These are phyloP conservation scores for Xylaria flabelliformis DNA, from an alignment of 495 filamentous ascomycete genomes.

Conservation along the genomic window DNA sequence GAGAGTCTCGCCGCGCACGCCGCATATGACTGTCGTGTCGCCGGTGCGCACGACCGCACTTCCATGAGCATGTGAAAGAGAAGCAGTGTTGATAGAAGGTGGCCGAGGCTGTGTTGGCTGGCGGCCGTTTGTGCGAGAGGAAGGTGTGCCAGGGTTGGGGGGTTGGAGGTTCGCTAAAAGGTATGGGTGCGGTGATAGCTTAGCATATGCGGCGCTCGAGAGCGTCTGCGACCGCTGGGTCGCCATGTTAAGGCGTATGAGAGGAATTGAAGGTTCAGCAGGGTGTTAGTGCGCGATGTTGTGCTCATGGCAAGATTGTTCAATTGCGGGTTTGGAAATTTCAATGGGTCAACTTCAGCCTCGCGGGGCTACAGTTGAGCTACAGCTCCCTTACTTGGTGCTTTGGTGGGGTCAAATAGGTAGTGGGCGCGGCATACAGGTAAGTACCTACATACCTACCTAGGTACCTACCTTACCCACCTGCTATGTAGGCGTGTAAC, in stretches of 20 bases:
- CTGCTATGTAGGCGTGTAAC: neutral
- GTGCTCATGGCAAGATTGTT: neutral
- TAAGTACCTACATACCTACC: too few relatives aligned
- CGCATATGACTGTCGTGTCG: constrained; percentile 91
- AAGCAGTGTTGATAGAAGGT: constrained; percentile 74
- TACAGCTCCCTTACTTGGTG: neutral
- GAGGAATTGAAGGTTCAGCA: constrained; percentile 3
- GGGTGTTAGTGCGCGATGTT: constrained; percentile 17
- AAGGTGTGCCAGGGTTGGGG: constrained; percentile 41
- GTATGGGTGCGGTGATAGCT: constrained; percentile 85
- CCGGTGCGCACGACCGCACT: constrained; percentile 86
- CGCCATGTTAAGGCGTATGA: constrained; percentile 33
- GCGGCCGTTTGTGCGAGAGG: constrained; percentile 80
- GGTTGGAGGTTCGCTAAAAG: constrained; percentile 84
- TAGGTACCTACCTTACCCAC: too few relatives aligned
- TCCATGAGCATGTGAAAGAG: constrained; percentile 85
- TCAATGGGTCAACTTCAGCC: constrained; percentile 24
- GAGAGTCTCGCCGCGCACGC: constrained; percentile 86
- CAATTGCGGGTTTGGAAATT: constrained; percentile 33
- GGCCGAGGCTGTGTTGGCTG: constrained; percentile 69
- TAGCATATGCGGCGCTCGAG: constrained; percentile 82
- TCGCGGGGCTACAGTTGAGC: constrained; percentile 17
- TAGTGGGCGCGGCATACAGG: neutral
- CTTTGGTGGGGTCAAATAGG: constrained; percentile 23
- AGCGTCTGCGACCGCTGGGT: constrained; percentile 62